Base-by-base conservation (phyloP, 2,329 filamentous ascomycete species). In the Monosporascus sp. region DNA sequence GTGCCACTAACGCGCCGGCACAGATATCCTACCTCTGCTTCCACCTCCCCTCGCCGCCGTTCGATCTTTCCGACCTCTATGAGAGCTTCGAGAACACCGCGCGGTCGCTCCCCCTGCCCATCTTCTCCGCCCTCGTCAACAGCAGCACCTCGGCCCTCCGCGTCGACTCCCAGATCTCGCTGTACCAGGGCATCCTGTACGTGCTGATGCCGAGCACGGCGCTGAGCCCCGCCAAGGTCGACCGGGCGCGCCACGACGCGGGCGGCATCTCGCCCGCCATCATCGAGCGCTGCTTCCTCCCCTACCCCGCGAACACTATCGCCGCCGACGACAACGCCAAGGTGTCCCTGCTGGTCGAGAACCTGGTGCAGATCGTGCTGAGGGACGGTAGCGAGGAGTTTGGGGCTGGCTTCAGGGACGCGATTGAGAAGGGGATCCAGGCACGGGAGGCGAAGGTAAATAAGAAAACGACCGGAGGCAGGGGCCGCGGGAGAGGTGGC, bases 281-380 rank as follows among this genome's bases (percentile, higher is more conserved):
- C 57, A 65, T 83, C 43, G 72, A 78, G 62, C 66, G 74, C 44
- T 85, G 84, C 62, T 92, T 84, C 65, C 76, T 90, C 2, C 82
- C 82, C 0, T 84, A 79, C 58, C 75, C 85, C 0, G 87, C 89
- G 1, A 84, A 81, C 54, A 82, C 78, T 0, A 73, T 79, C 15
- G 77, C 75, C 6, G 68, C 79, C 1, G 78, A 82, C 20, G 87
- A 90, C 57, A 92, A 94, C 60, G 84, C 85, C 27, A 88, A 88
- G 65, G 75, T 92, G 38, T 85, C 85, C 2, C 69, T 92, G 9
- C 68, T 88, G 31, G 71, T 90, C 0, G 89, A 93, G 69, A 76
- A 76, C 2, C 68, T 90, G 48, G 63, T 89, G 31, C 76, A 84
- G 46, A 70, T 84, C 6, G 68, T 80, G 3, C 78, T 74, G 69